A percentile compares a stretch with the other conserved stretches of the same genome.
Conservation (phyloP, 176 grass and related monocot species). For the Cenchrus fungigraminus region DNA sequence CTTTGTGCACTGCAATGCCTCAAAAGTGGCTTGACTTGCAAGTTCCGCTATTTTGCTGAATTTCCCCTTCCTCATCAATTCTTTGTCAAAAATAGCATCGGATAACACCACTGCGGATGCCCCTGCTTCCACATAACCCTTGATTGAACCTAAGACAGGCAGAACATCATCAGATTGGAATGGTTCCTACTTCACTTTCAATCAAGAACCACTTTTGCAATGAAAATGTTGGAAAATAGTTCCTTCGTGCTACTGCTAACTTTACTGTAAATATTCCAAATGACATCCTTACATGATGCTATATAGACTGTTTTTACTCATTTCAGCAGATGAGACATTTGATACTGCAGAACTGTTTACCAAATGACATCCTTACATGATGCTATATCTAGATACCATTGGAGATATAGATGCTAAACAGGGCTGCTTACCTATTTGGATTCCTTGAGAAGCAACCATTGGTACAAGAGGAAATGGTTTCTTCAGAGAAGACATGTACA, state of each 20-base stretch:
- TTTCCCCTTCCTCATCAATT: constrained; percentile 53
- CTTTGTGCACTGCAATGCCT: constrained; percentile 45
- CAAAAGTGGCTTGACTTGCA: constrained; percentile 56
- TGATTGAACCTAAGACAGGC: constrained; percentile 58
- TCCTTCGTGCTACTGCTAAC: not conserved
- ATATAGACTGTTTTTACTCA: not conserved
- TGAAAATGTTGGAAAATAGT: not conserved
- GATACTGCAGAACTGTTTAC: not conserved
- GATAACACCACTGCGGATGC: constrained; percentile 81
- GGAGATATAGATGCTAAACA: not conserved
- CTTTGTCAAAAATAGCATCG: constrained; percentile 86
- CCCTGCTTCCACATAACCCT: constrained; percentile 64
- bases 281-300: not conserved
- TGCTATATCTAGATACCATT: not conserved
- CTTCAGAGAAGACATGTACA: constrained; percentile 83
- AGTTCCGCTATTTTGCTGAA: constrained; percentile 66
- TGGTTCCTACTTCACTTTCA: not conserved
- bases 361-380: not conserved
- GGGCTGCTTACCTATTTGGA: constrained; percentile 53
- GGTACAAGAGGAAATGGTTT: constrained; percentile 86
- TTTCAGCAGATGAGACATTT: not conserved
- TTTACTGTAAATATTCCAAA: not conserved
- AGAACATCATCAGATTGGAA: not conserved
- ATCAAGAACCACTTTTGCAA: not conserved
- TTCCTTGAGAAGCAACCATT: constrained; percentile 95